Conservation (phyloP, 352 stramenopile genomes). For the Pythium phragmiticola region DNA sequence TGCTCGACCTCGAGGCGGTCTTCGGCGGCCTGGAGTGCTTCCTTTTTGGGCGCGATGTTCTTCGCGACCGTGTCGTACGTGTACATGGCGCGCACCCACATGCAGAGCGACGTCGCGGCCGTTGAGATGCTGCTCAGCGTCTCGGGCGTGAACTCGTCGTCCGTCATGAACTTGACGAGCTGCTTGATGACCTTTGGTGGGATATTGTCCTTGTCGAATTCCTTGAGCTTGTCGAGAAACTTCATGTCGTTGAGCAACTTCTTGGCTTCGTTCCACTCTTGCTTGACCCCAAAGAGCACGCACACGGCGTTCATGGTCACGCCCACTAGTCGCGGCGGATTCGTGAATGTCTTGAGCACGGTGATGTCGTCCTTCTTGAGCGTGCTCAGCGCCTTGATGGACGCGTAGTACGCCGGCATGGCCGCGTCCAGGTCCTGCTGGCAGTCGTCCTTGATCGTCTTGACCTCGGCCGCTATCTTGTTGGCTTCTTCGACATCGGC, state of each 20-base stretch:
- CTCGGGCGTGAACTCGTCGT: slow-evolving; percentile 91
- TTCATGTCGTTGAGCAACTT: slow-evolving; percentile 92
- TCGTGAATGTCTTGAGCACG: slow-evolving; percentile 91
- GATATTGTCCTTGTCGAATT: slow-evolving; percentile 89
- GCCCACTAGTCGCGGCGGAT: slow-evolving; percentile 84
- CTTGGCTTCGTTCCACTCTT: slow-evolving; percentile 92
- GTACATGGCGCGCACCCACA: slow-evolving; percentile 94
- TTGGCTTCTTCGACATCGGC: slow-evolving; percentile 90
- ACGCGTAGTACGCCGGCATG: slow-evolving; percentile 91
- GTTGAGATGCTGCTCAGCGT: slow-evolving; percentile 89
- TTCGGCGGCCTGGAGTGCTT: slow-evolving; percentile 87
- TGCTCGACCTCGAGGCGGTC: slow-evolving; percentile 86
- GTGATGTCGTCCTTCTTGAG: slow-evolving; percentile 94
- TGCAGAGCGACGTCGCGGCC: slow-evolving; percentile 91
- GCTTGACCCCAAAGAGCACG: slow-evolving; percentile 85
- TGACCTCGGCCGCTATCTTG: slow-evolving; percentile 90
- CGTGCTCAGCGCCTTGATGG: slow-evolving; percentile 88
- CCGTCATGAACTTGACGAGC: slow-evolving; percentile 86
- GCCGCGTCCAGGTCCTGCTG: slow-evolving; percentile 92
- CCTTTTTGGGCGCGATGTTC: slow-evolving; percentile 92
- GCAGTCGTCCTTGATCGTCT: slow-evolving; percentile 93
- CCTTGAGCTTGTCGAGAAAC: slow-evolving; percentile 87
- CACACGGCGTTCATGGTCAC: slow-evolving; percentile 93
- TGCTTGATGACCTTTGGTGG: slow-evolving; percentile 87
- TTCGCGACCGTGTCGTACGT: slow-evolving; percentile 94